Conservation (phyloP, 1,139 yeast genomes). For the Pichia sp. region DNA sequence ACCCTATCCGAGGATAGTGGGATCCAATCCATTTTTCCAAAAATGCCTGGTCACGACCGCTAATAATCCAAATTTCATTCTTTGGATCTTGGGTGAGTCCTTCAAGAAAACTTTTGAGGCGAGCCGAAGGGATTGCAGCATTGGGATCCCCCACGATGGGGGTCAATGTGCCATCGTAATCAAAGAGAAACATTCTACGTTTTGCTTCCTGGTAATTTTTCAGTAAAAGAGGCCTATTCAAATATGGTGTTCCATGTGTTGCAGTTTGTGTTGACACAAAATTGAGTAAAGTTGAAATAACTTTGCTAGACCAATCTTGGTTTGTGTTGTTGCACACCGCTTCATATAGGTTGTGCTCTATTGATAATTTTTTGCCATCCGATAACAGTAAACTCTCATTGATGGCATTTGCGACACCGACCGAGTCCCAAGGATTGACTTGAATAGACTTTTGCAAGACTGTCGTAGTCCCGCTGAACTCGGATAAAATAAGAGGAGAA, state of each 20-base stretch:
- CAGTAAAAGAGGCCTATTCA: constrained; percentile 67
- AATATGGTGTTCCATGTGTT: constrained; percentile 72
- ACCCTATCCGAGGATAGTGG: constrained; percentile 56
- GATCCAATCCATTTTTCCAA: constrained; percentile 85
- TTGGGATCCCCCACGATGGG: constrained; percentile 96
- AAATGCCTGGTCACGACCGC: constrained; percentile 92
- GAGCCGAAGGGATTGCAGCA: constrained; percentile 92
- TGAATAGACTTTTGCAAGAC: constrained; percentile 73
- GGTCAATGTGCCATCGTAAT: constrained; percentile 94
- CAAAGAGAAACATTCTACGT: constrained; percentile 80
- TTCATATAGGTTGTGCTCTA: constrained; percentile 53
- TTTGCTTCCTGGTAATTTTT: constrained; percentile 56
- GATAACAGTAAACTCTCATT: constrained; percentile 60
- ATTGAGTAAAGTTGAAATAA: constrained; percentile 48
- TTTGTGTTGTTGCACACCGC: constrained; percentile 69
- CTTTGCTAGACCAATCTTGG: constrained; percentile 74
- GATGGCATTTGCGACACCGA: constrained; percentile 84
- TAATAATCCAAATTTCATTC: constrained; percentile 90
- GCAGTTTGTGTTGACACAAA: constrained; percentile 33
- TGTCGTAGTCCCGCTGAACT: constrained; percentile 89
- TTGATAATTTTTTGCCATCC: constrained; percentile 37
- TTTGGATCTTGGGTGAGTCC: constrained; percentile 67
- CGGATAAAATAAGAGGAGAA: constrained; percentile 80
- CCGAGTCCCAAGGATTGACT: constrained; percentile 96
- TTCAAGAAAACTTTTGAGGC: constrained; percentile 57